Base-by-base conservation (phyloP, 179 eudicot genomes). In the Corrigiola litoralis region DNA sequence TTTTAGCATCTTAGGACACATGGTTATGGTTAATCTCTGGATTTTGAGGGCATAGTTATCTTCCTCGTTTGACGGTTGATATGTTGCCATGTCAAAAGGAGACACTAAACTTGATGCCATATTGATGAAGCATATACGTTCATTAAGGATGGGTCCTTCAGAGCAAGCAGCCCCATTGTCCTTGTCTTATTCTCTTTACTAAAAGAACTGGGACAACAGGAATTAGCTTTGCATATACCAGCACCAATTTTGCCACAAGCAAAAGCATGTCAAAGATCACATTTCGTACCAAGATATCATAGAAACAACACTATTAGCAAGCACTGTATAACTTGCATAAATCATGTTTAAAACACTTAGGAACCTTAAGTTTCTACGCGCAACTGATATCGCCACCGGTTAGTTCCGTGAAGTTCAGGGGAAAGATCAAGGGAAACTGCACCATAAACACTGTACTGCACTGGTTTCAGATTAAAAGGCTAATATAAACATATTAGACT, bases 11-110 rank as follows among this genome's bases (percentile, higher is more conserved):
- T 49, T 28, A 7, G n/a, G 25, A 51, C 14, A 8, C 25, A 49
- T 65, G 65, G 70, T 64, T 48, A 60, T 61, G 54, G 63, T 42
- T 69, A 54, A 72, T 66, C 56, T 50, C 32, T 65, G 66, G 51
- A 25, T 41, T 72, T 72, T 58, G 55, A 50, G 55, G 71, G 76
- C 42, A 54, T 23, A 40, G 16, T 53, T 25, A 66, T 67, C 23
- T 56, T 25, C 24, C 33, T 23, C 53, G 24, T 67, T 34, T 33
- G 38, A 57, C 52, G 70, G 70, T 56, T 33, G 12, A 52, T 28
- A 65, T 6, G 4, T 8, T n/a, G n/a, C 50, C 62, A 53, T 3
- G 45, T 61, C 55, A 42, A 45, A 63, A 14, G 23, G n/a, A 36
- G 25, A 58, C n/a, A 58, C 21, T 58, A 13, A 34, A 21, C 13